Evolutionary conservation across 2,329 filamentous ascomycete species (phyloP).

Genomic region (Hypoxylon sp.): DNA sequence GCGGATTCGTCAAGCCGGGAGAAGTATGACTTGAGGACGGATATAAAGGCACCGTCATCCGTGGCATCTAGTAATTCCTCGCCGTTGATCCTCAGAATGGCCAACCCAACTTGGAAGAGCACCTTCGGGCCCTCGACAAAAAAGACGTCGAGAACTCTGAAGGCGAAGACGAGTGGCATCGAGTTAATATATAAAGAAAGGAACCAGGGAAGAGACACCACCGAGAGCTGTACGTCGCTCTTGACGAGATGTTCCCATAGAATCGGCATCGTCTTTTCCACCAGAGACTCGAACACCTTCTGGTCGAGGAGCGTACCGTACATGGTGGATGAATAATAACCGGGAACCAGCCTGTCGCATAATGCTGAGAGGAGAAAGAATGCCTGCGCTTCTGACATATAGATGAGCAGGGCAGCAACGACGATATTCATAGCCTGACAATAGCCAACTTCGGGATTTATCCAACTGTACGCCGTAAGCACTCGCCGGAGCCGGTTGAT

Average conservation of each 20-base stretch:
- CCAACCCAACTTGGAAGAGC: constrained; percentile 93
- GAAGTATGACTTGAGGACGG: constrained; percentile 94
- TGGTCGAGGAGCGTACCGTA: constrained; percentile 97
- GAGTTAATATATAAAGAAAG: constrained; percentile 98
- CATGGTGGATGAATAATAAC: constrained; percentile 99
- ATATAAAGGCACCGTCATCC: constrained; percentile 97
- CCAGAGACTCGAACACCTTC: constrained; percentile 94
- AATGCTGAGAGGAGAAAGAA: constrained; percentile 92
- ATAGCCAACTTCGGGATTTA: constrained; percentile 93
- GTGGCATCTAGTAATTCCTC: constrained; percentile 92
- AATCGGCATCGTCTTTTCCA: constrained; percentile 99
- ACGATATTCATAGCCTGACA: constrained; percentile 99
- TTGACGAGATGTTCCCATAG: constrained; percentile 98
- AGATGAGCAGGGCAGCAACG: constrained; percentile 95
- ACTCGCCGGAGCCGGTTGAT: constrained; percentile 90
- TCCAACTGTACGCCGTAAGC: constrained; percentile 97
- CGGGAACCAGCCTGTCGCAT: constrained; percentile 90
- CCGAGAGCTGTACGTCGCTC: constrained; percentile 94
- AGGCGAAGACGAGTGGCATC: constrained; percentile 97
- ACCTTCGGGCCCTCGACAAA: constrained; percentile 98
- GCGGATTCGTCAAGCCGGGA: constrained; percentile 92
- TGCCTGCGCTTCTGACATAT: constrained; percentile 95
- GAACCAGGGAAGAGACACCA: constrained; percentile 98
- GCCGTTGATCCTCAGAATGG: constrained; percentile 96
- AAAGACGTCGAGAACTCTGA: constrained; percentile 95